Evolutionary conservation across 176 grass and related monocot genomes (phyloP).

Genomic region (Alloteropsis semialata): DNA sequence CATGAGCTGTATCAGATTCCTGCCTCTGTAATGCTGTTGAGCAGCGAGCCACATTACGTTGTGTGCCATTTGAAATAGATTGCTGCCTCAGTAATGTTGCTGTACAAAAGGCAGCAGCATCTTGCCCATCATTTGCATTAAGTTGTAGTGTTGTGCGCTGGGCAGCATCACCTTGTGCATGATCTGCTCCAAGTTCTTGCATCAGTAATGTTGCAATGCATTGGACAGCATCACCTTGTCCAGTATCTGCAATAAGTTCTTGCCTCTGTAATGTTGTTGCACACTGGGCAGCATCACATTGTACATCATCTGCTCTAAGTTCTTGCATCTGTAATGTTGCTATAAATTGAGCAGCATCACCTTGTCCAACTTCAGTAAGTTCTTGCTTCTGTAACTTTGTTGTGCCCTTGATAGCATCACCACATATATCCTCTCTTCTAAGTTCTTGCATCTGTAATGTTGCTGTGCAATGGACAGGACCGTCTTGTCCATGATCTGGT

Average conservation of each 20-base stretch:
- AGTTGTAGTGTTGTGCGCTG: not conserved
- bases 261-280: not conserved
- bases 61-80: not conserved
- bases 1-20: slow-evolving; percentile 3
- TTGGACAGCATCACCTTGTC: not conserved
- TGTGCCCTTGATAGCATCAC: not conserved
- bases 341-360: not conserved
- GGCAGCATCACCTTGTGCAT: not conserved
- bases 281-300: not conserved
- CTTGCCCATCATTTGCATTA: not conserved
- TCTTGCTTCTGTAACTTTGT: not conserved
- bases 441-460: not conserved
- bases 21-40: not conserved
- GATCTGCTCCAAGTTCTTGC: not conserved
- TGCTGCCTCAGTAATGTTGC: not conserved
- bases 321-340: not conserved
- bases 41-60: not conserved
- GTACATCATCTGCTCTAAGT: not conserved
- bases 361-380: not conserved
- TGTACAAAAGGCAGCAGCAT: not conserved
- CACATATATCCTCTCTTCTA: not conserved
- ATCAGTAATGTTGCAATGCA: not conserved
- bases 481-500: not conserved
- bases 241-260: not conserved
- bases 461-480: not conserved